These are phyloP conservation scores for Marchantia polymorpha DNA, from an alignment of 225 moss, liverwort and hornwort species.

Conservation along the genomic window DNA sequence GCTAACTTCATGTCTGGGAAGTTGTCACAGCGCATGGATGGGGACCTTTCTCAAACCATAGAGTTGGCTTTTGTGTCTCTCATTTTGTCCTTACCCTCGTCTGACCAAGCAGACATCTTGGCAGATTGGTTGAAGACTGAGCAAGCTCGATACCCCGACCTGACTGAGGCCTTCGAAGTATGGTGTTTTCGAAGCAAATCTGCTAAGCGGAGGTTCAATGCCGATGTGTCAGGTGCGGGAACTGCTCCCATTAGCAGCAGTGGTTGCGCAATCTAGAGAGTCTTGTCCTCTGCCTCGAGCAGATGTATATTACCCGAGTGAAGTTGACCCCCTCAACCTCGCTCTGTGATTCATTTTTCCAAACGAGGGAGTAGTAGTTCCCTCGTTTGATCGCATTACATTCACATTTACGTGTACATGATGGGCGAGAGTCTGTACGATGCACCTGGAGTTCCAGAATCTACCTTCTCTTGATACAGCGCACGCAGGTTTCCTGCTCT, in stretches of 20 bases:
- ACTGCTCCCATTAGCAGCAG: conserved; percentile 52
- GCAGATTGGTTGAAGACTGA: conserved; percentile 85
- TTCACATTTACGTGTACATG: background rate
- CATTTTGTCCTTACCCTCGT: conserved; percentile 70
- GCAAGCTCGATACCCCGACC: conserved; percentile 77
- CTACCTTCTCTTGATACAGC: background rate
- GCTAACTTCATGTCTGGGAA: conserved; percentile 52
- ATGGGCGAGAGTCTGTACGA: background rate
- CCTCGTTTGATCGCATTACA: conserved; percentile 14
- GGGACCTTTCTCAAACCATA: conserved; percentile 64
- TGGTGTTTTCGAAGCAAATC: conserved; percentile 92
- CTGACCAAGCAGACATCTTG: conserved; percentile 74
- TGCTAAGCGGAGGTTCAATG: conserved; percentile 66
- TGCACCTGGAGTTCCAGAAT: background rate
- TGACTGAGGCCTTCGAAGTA: conserved; percentile 86
- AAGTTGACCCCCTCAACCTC: background rate
- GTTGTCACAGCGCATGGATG: conserved; percentile 57
- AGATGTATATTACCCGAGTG: conserved; percentile 21
- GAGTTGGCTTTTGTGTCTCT: conserved; percentile 75
- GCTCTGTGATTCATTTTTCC: conserved; percentile 25
- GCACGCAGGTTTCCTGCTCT: background rate
- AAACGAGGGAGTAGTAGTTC: background rate
- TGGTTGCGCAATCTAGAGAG: conserved; percentile 26
- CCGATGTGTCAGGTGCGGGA: conserved; percentile 42
- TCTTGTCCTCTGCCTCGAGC: conserved; percentile 1